phyloP scores from a whole-genome alignment of 805 yeast genomes.

The Candida xyloterini region DNA sequence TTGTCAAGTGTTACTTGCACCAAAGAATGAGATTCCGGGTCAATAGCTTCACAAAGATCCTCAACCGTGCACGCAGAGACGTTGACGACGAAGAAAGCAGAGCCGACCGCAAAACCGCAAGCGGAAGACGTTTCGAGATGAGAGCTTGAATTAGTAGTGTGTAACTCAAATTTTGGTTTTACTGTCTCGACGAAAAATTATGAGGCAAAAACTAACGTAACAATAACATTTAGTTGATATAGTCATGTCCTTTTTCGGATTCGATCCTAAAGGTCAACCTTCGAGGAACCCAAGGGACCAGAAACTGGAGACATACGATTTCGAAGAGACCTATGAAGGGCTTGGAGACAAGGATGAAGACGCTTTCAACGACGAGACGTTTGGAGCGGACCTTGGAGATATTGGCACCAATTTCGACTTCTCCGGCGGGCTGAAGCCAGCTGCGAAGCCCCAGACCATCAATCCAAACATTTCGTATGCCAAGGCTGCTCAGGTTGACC shows the following conservation, averaged over 20 bases:
- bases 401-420: constrained; percentile 65
- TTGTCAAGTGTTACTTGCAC: constrained; percentile 97
- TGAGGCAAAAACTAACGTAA: constrained; percentile 10
- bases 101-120: constrained; percentile 59
- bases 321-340: constrained; percentile 82
- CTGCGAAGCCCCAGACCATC: constrained; percentile 21
- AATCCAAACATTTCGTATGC: constrained; percentile 38
- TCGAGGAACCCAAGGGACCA: constrained; percentile 19
- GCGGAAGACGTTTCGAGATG: constrained; percentile 63
- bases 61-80: constrained; percentile 96
- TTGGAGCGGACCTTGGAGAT: constrained; percentile 51
- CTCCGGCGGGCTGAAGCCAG: constrained; percentile 35
- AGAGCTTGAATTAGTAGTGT: constrained; percentile 19
- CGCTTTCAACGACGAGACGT: constrained; percentile 77
- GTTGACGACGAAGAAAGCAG: constrained; percentile 63
- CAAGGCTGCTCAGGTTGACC: constrained; percentile 40
- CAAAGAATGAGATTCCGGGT: constrained; percentile 97
- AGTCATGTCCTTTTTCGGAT: constrained; percentile 65
- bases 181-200: constrained; percentile 9
- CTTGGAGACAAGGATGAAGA: constrained; percentile 80
- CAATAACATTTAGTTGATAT: neutral
- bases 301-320: constrained; percentile 51
- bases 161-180: neutral
- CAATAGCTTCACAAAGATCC: constrained; percentile 86
- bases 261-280: constrained; percentile 46